A percentile compares a stretch with the other conserved stretches of the same genome.
Conservation (phyloP, 2,329 filamentous ascomycete genomes). For the Tolypocladium guangdongense region DNA sequence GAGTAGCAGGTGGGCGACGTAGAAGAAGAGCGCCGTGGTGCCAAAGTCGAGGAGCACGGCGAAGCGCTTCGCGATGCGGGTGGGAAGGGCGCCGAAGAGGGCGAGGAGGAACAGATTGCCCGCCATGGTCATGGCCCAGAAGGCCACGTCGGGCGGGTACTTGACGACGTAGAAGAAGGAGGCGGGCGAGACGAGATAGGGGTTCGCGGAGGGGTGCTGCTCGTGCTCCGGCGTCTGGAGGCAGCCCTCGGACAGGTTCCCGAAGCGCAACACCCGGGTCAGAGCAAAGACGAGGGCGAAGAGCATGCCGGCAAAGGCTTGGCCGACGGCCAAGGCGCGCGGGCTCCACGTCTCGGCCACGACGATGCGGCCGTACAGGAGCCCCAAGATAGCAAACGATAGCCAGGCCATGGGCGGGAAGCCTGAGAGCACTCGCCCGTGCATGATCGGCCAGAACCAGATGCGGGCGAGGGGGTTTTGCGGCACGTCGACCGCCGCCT, state of each 20-base stretch:
- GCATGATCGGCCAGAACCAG: constrained; percentile 28
- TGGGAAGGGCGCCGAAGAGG: constrained; percentile 22
- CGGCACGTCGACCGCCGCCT: constrained; percentile 1
- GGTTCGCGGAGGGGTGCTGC: constrained; percentile 20
- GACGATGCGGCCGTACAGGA: constrained; percentile 30
- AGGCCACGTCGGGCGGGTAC: constrained; percentile 35
- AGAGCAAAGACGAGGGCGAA: constrained; percentile 28
- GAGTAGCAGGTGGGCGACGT: constrained; percentile 26
- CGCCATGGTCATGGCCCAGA: constrained; percentile 29
- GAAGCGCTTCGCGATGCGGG: constrained; percentile 15
- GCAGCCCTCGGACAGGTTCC: constrained; percentile 33
- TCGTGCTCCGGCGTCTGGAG: constrained; percentile 27
- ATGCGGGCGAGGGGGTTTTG: constrained; percentile 19
- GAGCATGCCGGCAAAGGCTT: constrained; percentile 14
- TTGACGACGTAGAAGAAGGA: constrained; percentile 37
- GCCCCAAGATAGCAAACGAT: constrained; percentile 32
- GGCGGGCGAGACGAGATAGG: constrained; percentile 26
- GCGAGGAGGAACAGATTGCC: constrained; percentile 28
- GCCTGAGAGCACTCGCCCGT: constrained; percentile 20
- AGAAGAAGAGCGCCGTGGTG: constrained; percentile 36
- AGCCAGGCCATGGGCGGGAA: constrained; percentile 36
- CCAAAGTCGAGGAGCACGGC: constrained; percentile 30
- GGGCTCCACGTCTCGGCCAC: constrained; percentile 20
- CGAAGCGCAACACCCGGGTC: constrained; percentile 28
- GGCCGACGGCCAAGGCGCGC: constrained; percentile 14